A percentile compares a stretch with the other conserved stretches of the same genome.
These are phyloP conservation scores for Fraxinus quadrangulata DNA, from an alignment of 257 asterid species.

Conservation along the genomic window DNA sequence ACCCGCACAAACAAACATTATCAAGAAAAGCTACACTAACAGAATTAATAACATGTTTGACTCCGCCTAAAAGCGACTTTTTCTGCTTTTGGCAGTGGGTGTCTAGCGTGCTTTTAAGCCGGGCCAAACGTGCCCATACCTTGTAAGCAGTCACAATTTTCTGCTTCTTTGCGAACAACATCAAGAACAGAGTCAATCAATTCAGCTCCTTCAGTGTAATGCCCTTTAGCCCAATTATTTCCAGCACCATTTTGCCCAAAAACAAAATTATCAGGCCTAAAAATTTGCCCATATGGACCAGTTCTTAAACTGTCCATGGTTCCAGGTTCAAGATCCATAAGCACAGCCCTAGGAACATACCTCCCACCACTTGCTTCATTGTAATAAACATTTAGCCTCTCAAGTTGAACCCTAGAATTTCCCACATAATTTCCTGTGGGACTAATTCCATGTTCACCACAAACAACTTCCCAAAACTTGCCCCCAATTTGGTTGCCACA, in stretches of 20 bases:
- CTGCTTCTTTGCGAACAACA: conserved; percentile 76
- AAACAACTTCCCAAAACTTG: conserved; percentile 78
- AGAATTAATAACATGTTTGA: not conserved
- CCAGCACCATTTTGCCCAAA: conserved; percentile 77
- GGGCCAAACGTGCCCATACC: conserved; percentile 33
- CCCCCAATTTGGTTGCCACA: conserved; percentile 83
- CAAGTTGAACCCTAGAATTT: conserved; percentile 48
- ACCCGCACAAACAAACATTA: not conserved
- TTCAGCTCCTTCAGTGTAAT: conserved; percentile 77
- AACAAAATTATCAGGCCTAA: conserved; percentile 70
- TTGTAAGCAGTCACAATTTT: conserved; percentile 73
- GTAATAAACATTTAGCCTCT: conserved; percentile 66
- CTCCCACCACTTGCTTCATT: conserved; percentile 79
- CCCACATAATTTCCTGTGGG: conserved; percentile 51
- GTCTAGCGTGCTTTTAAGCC: not conserved
- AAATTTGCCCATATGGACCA: conserved; percentile 64
- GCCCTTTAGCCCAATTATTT: conserved; percentile 81
- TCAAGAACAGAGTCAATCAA: conserved; percentile 72
- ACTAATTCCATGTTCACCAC: conserved; percentile 68
- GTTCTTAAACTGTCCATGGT: conserved; percentile 72
- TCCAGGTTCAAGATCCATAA: conserved; percentile 77
- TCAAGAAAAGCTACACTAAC: not conserved
- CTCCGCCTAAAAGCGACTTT: too few relatives aligned
- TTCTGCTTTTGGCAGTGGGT: too few relatives aligned
- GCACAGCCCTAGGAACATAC: conserved; percentile 67